A percentile compares a stretch with the other conserved stretches of the same genome.
These are phyloP conservation scores for Phyllosticta paracitricarpa DNA, from an alignment of 2,329 filamentous ascomycete genomes.

Conservation along the genomic window DNA sequence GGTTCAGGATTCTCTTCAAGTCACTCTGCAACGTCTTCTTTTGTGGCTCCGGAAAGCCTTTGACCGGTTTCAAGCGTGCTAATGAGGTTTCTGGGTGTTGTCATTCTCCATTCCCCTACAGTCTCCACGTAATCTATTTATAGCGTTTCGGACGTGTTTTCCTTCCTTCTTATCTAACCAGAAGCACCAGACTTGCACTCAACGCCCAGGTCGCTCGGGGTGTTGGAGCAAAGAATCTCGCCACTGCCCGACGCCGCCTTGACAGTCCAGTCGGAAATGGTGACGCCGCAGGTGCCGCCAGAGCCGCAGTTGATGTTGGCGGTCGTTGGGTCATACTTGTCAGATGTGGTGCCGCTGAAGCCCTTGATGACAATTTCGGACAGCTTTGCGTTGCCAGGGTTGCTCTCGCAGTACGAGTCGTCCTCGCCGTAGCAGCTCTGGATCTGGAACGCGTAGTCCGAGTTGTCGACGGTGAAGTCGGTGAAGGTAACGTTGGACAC, in stretches of 20 bases:
- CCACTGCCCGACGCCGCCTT: background rate
- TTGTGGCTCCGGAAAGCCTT: background rate
- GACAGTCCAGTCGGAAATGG: constrained; percentile 3
- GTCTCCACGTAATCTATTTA: background rate
- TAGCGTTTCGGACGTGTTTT: background rate
- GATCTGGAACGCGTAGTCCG: constrained; percentile 38
- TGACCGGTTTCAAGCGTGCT: background rate
- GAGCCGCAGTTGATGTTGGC: constrained; percentile 8
- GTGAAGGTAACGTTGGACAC: constrained; percentile 36
- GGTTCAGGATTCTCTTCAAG: background rate
- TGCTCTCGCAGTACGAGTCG: constrained; percentile 3
- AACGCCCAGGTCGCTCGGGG: background rate
- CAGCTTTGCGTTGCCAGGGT: constrained; percentile 1
- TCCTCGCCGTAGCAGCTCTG: constrained; percentile 31
- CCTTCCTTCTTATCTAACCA: background rate
- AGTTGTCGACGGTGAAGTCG: constrained; percentile 27
- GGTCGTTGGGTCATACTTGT: constrained; percentile 29
- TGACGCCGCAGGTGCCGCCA: constrained; percentile 1
- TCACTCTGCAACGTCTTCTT: background rate
- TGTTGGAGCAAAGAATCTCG: constrained; percentile 5
- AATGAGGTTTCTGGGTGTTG: background rate
- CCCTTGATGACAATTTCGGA: constrained; percentile 33
- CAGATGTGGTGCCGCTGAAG: constrained; percentile 44
- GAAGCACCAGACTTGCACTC: constrained; percentile 5
- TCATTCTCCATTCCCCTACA: background rate